Percentiles rank a stretch among this genome's conserved stretches.
Evolutionary conservation across 495 filamentous ascomycete genomes (phyloP).

Genomic region (Echria macrotheca): DNA sequence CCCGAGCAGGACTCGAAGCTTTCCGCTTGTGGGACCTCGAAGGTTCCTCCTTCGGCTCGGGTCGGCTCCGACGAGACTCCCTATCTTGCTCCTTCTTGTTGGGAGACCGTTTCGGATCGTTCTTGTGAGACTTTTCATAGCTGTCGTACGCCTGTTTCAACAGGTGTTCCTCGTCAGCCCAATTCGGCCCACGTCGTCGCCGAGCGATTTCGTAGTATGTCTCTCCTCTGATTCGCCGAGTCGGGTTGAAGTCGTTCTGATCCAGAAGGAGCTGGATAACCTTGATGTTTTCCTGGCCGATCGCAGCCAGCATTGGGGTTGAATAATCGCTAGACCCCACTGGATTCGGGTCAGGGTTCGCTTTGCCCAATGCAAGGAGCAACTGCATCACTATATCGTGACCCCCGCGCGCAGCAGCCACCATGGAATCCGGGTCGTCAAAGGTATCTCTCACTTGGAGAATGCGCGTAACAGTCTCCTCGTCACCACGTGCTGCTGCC

Average conservation of each 20-base stretch:
- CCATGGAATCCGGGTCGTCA: constrained; percentile 76
- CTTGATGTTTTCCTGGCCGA: constrained; percentile 80
- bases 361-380: constrained; percentile 72
- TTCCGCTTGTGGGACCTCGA: constrained; percentile 40
- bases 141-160: constrained; percentile 75
- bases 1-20: constrained; percentile 43
- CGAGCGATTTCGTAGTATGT: constrained; percentile 82
- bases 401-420: constrained; percentile 87
- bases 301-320: constrained; percentile 91
- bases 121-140: constrained; percentile 43
- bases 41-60: constrained; percentile 40
- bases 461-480: constrained; percentile 70
- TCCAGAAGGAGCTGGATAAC: constrained; percentile 75
- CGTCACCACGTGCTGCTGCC: constrained; percentile 78
- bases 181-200: constrained; percentile 73
- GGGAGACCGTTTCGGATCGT: constrained; percentile 46
- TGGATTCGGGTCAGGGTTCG: constrained; percentile 74
- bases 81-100: constrained; percentile 50
- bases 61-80: constrained; percentile 45
- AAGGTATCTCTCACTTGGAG: constrained; percentile 65
- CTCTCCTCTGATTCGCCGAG: constrained; percentile 60
- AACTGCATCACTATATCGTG: constrained; percentile 82
- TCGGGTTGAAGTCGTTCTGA: constrained; percentile 74
- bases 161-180: constrained; percentile 83
- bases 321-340: constrained; percentile 52